Percentiles rank a stretch among this genome's conserved stretches.
phyloP scores from a whole-genome alignment of 129 eudicot genomes.

The Helianthus tuberosus region DNA sequence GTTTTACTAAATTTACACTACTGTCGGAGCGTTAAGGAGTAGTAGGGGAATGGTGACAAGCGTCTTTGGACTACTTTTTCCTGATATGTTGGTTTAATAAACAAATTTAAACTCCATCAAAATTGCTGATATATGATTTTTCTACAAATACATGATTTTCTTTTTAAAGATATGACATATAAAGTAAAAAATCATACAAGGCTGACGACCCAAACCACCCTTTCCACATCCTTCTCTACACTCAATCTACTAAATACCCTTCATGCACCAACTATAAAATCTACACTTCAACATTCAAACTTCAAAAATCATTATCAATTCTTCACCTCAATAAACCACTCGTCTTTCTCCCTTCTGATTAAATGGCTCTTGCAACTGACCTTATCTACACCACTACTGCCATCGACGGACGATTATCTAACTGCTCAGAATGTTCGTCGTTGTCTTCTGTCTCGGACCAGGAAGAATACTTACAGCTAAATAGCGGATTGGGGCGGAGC shows the following conservation, averaged over 20 bases:
- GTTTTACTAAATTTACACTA: too few species aligned
- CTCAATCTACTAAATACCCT: conserved; percentile 1
- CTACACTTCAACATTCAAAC: background rate
- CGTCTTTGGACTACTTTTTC: too few species aligned
- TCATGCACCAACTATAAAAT: conserved; percentile 14
- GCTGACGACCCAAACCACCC: background rate
- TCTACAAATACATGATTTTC: too few species aligned
- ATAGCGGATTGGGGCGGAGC: background rate
- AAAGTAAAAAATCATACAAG: background rate
- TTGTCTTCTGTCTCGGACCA: conserved; percentile 38
- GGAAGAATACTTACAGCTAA: conserved; percentile 49
- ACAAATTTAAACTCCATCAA: too few species aligned
- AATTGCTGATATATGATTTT: too few species aligned
- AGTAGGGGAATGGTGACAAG: too few species aligned
- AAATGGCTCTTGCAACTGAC: conserved; percentile 1
- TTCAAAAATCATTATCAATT: background rate
- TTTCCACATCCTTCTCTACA: conserved; percentile 14
- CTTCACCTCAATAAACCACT: conserved; percentile 13
- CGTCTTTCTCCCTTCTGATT: background rate
- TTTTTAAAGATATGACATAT: too few species aligned
- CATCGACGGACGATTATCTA: conserved; percentile 18
- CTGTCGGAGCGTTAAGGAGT: too few species aligned
- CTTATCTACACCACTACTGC: background rate
- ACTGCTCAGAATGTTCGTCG: conserved; percentile 26
- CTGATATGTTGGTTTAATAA: too few species aligned